phyloP scores from a whole-genome alignment of 169 alveolate genomes.

The Cryptosporidium xiaoi region DNA sequence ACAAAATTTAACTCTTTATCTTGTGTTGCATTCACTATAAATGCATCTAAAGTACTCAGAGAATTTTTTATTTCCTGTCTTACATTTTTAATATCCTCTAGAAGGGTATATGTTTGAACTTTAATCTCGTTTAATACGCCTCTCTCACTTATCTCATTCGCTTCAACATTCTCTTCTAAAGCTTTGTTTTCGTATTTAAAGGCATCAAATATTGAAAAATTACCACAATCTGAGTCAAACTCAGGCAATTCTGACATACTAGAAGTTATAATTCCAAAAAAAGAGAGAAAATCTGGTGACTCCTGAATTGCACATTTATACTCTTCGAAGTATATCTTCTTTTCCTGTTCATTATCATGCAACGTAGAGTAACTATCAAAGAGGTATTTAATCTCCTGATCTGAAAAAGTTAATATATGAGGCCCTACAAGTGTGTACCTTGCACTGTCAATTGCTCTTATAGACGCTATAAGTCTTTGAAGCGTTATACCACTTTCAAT shows the following conservation, averaged over 20 bases:
- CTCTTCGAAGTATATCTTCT: conserved; percentile 31
- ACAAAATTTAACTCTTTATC: conserved; percentile 6
- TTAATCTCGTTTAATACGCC: background rate
- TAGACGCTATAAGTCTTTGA: conserved; percentile 62
- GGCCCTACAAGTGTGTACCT: conserved; percentile 70
- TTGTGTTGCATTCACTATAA: conserved; percentile 3
- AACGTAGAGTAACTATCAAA: conserved; percentile 73
- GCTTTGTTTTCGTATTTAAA: background rate
- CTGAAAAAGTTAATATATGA: conserved; percentile 63
- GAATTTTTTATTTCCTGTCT: conserved; percentile 27
- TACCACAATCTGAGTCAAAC: conserved; percentile 19
- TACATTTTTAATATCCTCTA: conserved; percentile 13
- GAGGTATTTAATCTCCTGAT: conserved; percentile 70
- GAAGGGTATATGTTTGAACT: background rate
- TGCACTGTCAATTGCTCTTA: conserved; percentile 73
- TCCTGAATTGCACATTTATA: conserved; percentile 61
- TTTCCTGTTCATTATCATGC: conserved; percentile 49
- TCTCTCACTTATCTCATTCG: conserved; percentile 25
- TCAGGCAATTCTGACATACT: conserved; percentile 28
- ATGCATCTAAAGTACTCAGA: conserved; percentile 5
- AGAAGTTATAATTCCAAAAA: conserved; percentile 72
- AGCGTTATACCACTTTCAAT: conserved; percentile 67
- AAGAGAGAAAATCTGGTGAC: conserved; percentile 45
- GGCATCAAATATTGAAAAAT: background rate
- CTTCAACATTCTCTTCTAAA: conserved; percentile 2